These are phyloP conservation scores for Ceratobasidium sp. DNA, from an alignment of 1,284 basidiomycete species.

Conservation along the genomic window DNA sequence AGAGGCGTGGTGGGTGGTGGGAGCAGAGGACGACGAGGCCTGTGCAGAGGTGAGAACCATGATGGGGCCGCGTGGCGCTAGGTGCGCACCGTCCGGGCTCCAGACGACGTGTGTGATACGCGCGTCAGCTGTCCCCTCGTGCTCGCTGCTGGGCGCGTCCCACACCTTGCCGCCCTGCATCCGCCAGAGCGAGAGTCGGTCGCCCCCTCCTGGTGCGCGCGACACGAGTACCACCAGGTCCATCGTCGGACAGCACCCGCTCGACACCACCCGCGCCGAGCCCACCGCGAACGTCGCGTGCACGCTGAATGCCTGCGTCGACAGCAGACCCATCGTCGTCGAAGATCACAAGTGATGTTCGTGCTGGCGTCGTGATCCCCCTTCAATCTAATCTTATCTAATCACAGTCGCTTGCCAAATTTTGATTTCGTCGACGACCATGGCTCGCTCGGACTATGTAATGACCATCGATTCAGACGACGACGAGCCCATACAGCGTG, in stretches of 20 bases:
- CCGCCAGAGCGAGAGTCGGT: conserved; percentile 77
- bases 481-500: conserved; percentile 61
- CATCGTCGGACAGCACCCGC: conserved; percentile 83
- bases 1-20: conserved; percentile 74
- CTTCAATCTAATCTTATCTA: conserved; percentile 7
- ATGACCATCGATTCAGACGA: conserved; percentile 86
- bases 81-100: conserved; percentile 79
- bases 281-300: conserved; percentile 38
- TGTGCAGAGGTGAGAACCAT: conserved; percentile 48
- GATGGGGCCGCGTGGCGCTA: conserved; percentile 32
- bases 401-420: conserved; percentile 35
- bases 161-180: conserved; percentile 81
- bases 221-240: conserved; percentile 78
- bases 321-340: conserved; percentile 26
- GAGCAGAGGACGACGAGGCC: conserved; percentile 60
- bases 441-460: conserved; percentile 68
- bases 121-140: conserved; percentile 56
- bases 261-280: conserved; percentile 11
- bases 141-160: conserved; percentile 65
- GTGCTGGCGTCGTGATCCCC: conserved; percentile 22
- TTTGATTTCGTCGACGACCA: conserved; percentile 31
- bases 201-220: conserved; percentile 72
- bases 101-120: conserved; percentile 72
- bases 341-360: conserved; percentile 35
- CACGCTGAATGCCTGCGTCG: conserved; percentile 17